These are phyloP conservation scores for Podospora anserina DNA, from an alignment of 495 filamentous ascomycete species.

Conservation along the genomic window DNA sequence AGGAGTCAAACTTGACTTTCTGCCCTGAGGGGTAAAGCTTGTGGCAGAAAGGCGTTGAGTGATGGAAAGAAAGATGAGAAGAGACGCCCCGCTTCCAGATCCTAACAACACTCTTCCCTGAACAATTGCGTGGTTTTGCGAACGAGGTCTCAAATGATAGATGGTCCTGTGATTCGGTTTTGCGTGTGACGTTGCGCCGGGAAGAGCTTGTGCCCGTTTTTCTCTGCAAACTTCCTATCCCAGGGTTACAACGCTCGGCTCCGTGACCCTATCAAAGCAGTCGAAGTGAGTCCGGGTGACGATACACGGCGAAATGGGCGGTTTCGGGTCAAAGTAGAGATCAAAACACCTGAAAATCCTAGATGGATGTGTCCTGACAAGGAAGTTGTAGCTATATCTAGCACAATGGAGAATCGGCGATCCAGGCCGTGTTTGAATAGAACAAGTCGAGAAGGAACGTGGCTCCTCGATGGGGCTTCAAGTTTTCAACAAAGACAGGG, in stretches of 20 bases:
- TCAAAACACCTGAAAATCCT: too few relatives aligned
- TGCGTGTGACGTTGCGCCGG: slow-evolving; percentile 22
- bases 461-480: neutral
- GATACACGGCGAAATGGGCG: neutral
- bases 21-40: neutral
- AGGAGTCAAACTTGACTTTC: neutral
- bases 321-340: neutral
- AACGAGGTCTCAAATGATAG: neutral
- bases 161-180: slow-evolving; percentile 15
- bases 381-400: slow-evolving; percentile 1
- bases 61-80: neutral
- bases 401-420: slow-evolving; percentile 4
- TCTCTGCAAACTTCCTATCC: slow-evolving; percentile 15
- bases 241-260: slow-evolving; percentile 6
- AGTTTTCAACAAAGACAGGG: neutral
- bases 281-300: slow-evolving; percentile 11
- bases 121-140: neutral
- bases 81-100: neutral
- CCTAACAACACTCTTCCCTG: neutral
- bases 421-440: slow-evolving; percentile 5
- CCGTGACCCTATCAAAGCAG: slow-evolving; percentile 12
- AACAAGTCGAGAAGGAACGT: neutral
- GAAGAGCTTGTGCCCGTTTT: slow-evolving; percentile 12
- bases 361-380: neutral
- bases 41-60: neutral